A percentile compares a stretch with the other conserved stretches of the same genome.
phyloP scores from a whole-genome alignment of 2,329 filamentous ascomycete species.

The Apiospora malaysiana region DNA sequence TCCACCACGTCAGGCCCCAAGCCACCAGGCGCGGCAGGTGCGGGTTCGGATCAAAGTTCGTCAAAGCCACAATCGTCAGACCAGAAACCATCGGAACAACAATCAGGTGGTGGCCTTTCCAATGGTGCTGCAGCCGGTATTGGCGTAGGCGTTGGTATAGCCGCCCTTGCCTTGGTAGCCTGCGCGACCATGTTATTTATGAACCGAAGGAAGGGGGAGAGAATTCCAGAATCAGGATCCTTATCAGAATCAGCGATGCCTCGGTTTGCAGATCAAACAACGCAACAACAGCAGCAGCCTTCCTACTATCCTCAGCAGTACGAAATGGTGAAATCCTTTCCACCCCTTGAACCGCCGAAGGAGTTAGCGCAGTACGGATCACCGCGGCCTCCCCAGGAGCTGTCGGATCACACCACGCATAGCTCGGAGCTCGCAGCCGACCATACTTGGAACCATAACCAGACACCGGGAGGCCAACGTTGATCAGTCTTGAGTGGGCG shows the following conservation, averaged over 20 bases:
- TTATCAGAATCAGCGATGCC: neutral
- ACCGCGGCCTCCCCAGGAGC: neutral
- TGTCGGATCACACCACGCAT: neutral
- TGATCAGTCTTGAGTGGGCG: neutral
- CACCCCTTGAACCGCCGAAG: neutral
- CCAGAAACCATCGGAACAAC: neutral
- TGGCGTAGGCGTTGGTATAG: neutral
- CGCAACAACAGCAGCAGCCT: neutral
- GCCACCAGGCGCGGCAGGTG: neutral
- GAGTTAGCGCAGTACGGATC: neutral
- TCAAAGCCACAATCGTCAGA: neutral
- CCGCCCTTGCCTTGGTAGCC: neutral
- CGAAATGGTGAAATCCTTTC: neutral
- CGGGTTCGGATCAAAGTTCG: neutral
- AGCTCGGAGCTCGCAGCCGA: slow-evolving; percentile 1
- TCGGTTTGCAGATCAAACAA: neutral
- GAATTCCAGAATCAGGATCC: neutral
- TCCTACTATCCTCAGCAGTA: neutral
- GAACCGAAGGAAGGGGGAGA: neutral
- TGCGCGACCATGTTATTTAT: neutral
- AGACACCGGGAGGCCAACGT: neutral
- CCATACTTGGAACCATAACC: neutral
- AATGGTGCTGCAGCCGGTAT: neutral
- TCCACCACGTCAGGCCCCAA: neutral
- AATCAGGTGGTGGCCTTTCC: neutral